Percentiles rank a stretch among this genome's conserved stretches.
Evolutionary conservation across 371 early-diverging fungal genomes (phyloP).

Genomic region (Lichtheimia ramosa): DNA sequence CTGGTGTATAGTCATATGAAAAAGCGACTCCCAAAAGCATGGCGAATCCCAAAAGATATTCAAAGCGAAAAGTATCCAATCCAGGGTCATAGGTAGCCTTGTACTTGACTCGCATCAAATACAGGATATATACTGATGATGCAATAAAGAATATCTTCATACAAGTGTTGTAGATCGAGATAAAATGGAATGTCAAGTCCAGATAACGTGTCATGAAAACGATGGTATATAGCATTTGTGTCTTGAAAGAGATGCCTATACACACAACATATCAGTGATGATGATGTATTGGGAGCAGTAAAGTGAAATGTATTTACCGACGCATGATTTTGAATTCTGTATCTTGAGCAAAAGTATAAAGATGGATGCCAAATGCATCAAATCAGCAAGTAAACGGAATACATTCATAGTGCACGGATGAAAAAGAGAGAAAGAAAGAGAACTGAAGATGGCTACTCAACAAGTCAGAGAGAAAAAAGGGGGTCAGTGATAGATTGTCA

Average conservation of each 20-base stretch:
- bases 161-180: constrained; percentile 89
- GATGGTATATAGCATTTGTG: constrained; percentile 90
- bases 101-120: constrained; percentile 84
- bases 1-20: constrained; percentile 65
- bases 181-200: constrained; percentile 78
- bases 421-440: constrained; percentile 1
- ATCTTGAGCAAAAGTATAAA: constrained; percentile 90
- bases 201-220: constrained; percentile 96
- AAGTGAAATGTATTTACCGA: constrained; percentile 55
- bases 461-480: neutral
- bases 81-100: constrained; percentile 90
- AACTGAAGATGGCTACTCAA: constrained; percentile 6
- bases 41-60: constrained; percentile 77
- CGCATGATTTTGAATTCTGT: constrained; percentile 79
- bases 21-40: constrained; percentile 70
- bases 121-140: constrained; percentile 87
- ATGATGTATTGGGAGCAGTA: neutral
- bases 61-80: constrained; percentile 89
- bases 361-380: constrained; percentile 95
- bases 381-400: constrained; percentile 90
- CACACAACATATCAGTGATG: too few relatives aligned
- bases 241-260: constrained; percentile 96
- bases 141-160: constrained; percentile 97
- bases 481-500: too few relatives aligned
- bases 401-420: constrained; percentile 71